Percentiles rank a stretch among this genome's conserved stretches.
phyloP scores from a whole-genome alignment of 176 grass and related monocot genomes.

The Ensete glaucum region DNA sequence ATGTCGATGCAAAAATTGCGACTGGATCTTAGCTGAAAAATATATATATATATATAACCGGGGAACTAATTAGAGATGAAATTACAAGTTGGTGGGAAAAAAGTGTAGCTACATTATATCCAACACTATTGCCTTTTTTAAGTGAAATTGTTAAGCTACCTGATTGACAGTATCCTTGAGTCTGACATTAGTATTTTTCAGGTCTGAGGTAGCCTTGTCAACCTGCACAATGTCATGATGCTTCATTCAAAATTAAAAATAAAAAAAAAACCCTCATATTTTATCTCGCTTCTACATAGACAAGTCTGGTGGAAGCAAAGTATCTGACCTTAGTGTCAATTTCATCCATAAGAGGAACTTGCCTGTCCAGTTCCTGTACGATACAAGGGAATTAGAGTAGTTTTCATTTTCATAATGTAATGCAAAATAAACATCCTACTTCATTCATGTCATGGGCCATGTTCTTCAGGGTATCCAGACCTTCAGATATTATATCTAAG shows the following conservation, averaged over 20 bases:
- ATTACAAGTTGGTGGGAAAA: not conserved
- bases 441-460: slow-evolving; percentile 99
- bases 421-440: slow-evolving; percentile 31
- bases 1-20: slow-evolving; percentile 79
- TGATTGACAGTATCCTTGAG: slow-evolving; percentile 70
- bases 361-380: slow-evolving; percentile 87
- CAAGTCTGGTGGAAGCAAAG: not conserved
- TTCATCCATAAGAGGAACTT: slow-evolving; percentile 98
- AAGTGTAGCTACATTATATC: not conserved
- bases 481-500: slow-evolving; percentile 84
- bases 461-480: slow-evolving; percentile 73
- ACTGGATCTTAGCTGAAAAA: slow-evolving; percentile 58
- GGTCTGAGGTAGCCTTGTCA: slow-evolving; percentile 59
- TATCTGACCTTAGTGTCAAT: slow-evolving; percentile 82
- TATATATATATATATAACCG: not conserved
- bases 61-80: slow-evolving; percentile 1
- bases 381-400: slow-evolving; percentile 1
- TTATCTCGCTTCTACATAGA: not conserved
- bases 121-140: not conserved
- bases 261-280: not conserved
- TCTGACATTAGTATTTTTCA: slow-evolving; percentile 78
- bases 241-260: not conserved
- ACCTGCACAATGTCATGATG: slow-evolving; percentile 28
- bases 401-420: slow-evolving; percentile 3
- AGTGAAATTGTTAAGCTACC: slow-evolving; percentile 15